Evolutionary conservation across 2,329 filamentous ascomycete genomes (phyloP).

Genomic region (Xylaria sp.): DNA sequence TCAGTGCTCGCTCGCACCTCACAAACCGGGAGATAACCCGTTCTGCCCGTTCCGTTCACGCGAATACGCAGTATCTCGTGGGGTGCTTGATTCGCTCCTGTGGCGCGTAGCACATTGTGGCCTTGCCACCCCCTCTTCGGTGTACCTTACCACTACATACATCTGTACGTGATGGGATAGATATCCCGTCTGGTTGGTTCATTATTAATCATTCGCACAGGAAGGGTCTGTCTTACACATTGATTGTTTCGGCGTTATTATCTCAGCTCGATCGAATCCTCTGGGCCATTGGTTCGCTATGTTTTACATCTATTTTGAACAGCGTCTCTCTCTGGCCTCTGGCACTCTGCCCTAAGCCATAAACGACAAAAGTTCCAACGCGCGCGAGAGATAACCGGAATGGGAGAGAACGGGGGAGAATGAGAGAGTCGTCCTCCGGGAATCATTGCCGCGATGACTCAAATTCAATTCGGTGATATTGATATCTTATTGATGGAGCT

Average conservation of each 20-base stretch:
- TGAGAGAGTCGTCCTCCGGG: background rate
- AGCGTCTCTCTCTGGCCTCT: too few species aligned
- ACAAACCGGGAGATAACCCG: background rate
- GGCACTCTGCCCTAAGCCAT: background rate
- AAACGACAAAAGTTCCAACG: background rate
- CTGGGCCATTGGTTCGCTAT: background rate
- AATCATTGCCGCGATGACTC: background rate
- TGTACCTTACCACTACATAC: too few species aligned
- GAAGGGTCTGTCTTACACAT: slow-evolving; percentile 4
- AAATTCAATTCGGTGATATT: background rate
- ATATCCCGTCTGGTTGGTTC: slow-evolving; percentile 23
- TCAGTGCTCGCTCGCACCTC: background rate
- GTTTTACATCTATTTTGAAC: background rate
- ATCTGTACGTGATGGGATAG: slow-evolving; percentile 15
- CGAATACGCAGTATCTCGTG: too few species aligned
- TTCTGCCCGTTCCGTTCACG: too few species aligned
- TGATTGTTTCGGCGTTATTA: slow-evolving; percentile 33
- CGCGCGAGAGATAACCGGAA: too few species aligned
- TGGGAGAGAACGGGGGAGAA: too few species aligned
- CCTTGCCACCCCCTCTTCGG: slow-evolving; percentile 8
- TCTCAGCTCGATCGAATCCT: slow-evolving; percentile 25
- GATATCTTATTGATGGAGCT: background rate
- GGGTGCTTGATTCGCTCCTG: background rate
- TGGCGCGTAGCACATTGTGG: slow-evolving; percentile 19
- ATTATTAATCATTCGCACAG: slow-evolving; percentile 6